phyloP scores from a whole-genome alignment of 495 filamentous ascomycete genomes.

The Cryomyces antarcticus region DNA sequence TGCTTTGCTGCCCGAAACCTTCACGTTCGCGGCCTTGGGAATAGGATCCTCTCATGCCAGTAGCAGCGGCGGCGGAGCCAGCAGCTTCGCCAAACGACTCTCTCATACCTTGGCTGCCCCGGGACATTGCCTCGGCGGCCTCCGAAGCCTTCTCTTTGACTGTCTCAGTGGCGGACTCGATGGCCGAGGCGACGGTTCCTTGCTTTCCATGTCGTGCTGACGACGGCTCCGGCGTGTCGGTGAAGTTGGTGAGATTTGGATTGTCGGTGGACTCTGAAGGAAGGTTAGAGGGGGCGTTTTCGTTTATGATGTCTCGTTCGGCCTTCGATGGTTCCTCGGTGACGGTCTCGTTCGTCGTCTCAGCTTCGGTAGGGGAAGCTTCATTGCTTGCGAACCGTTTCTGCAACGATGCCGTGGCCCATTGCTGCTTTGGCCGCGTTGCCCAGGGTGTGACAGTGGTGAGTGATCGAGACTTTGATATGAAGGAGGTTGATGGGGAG shows the following conservation, averaged over 20 bases:
- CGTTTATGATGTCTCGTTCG: slow-evolving; percentile 10
- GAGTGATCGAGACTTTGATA: slow-evolving; percentile 24
- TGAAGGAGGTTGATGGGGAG: slow-evolving; percentile 24
- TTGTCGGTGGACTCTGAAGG: too few relatives aligned
- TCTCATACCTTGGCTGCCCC: slow-evolving; percentile 1
- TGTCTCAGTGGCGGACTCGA: slow-evolving; percentile 5
- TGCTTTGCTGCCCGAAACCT: slow-evolving; percentile 43
- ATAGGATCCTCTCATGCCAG: slow-evolving; percentile 1
- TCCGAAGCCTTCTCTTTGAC: slow-evolving; percentile 2
- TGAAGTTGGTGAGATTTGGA: too few relatives aligned
- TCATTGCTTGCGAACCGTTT: slow-evolving; percentile 26
- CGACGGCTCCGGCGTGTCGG: too few relatives aligned
- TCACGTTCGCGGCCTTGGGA: slow-evolving; percentile 69
- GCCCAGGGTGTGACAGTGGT: slow-evolving; percentile 15
- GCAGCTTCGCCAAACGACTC: slow-evolving; percentile 1
- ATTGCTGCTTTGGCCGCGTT: slow-evolving; percentile 10
- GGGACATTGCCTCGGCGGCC: slow-evolving; percentile 4
- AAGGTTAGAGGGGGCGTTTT: slow-evolving; percentile 4
- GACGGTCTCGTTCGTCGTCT: neutral
- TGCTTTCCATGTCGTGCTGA: neutral
- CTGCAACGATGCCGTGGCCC: slow-evolving; percentile 15
- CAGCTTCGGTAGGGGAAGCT: slow-evolving; percentile 3
- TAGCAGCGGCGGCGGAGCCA: neutral
- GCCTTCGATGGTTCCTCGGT: slow-evolving; percentile 5
- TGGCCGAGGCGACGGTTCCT: slow-evolving; percentile 7